Evolutionary conservation across 2,329 filamentous ascomycete species (phyloP), one percentile per base, ranked within the genome.

Genomic region (Diplodia mutila): DNA sequence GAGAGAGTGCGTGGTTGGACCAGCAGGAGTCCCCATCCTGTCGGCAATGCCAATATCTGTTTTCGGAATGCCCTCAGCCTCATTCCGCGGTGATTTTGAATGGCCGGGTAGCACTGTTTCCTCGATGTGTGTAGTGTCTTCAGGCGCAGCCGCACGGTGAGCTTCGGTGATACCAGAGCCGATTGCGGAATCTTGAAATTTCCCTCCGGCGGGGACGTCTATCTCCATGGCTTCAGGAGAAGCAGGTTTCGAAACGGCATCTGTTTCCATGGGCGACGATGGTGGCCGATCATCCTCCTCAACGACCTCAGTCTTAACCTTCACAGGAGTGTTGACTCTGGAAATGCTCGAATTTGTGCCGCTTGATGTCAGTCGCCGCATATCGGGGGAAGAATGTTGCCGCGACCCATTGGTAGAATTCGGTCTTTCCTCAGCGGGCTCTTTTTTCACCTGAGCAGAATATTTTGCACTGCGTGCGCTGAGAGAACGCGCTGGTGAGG

Each of bases 241-340:
- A 55, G 16, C 34, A 16, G 18, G 9, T 18, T 29, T 34, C 42
- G 63, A 29, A 55, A 46, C 34, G 4, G 8, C 46, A 21, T 42
- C 46, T 46, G 49, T 23, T 48, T 55, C n/a, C 11, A 21, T 53
- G 27, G 23, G 16, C 23, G 51, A 16, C 27, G 39, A 21, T 16
- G 49, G 16, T 18, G 34, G n/a, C 42, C 8, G 9, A 29, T 57
- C n/a, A 34, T 54, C 32, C 5, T 18, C 25, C 21, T 59, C 1
- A n/a, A 49, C 18, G 21, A 25, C 16, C 6, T 37, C 42, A 46
- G n/a, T 5, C n/a, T 25, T 14, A 23, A 64, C 27, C 42, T 67
- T 21, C 61, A 34, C 16, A 69, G 64, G 39, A 72, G 23, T 42
- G 4, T 27, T 32, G 49, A 21, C 49, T 65, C 21, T 12, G 6